Conservation (phyloP, 202 grass and related monocot species). For the Musa balbisiana region DNA sequence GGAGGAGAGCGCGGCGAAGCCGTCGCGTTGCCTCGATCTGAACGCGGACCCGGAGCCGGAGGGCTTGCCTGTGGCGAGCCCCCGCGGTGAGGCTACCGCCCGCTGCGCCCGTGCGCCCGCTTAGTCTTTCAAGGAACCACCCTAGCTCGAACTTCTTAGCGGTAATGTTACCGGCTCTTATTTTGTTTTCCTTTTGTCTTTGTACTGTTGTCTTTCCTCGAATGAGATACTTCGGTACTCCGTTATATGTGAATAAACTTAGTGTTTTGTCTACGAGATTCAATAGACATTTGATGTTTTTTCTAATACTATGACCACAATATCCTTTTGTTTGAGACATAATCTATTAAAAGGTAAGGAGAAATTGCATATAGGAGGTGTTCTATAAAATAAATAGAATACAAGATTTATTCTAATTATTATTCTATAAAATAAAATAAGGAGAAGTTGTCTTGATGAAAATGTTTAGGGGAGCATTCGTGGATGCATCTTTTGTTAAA, state of each 20-base stretch:
- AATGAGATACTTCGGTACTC: not conserved
- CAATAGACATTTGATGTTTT: no score
- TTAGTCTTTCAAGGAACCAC: not conserved
- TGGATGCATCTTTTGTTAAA: no score
- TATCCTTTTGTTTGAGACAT: no score
- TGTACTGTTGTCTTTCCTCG: not conserved
- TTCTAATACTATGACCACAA: no score
- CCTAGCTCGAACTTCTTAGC: not conserved
- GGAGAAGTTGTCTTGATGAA: no score
- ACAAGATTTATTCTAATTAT: no score
- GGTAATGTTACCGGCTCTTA: not conserved
- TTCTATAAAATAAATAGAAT: no score
- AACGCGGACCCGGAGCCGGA: constrained; percentile 22
- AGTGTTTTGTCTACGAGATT: no score
- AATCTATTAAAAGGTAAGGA: no score
- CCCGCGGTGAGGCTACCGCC: constrained; percentile 8
- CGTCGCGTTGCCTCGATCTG: not conserved
- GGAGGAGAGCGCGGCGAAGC: not conserved
- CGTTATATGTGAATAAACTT: not conserved
- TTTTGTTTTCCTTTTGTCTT: not conserved
- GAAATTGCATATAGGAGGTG: no score
- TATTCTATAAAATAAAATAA: no score
- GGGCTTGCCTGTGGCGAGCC: not conserved
- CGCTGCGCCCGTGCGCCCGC: not conserved
- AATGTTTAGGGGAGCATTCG: no score